A percentile compares a stretch with the other conserved stretches of the same genome.
Conservation (phyloP, 805 yeast species). For the Teunomyces panamensis region DNA sequence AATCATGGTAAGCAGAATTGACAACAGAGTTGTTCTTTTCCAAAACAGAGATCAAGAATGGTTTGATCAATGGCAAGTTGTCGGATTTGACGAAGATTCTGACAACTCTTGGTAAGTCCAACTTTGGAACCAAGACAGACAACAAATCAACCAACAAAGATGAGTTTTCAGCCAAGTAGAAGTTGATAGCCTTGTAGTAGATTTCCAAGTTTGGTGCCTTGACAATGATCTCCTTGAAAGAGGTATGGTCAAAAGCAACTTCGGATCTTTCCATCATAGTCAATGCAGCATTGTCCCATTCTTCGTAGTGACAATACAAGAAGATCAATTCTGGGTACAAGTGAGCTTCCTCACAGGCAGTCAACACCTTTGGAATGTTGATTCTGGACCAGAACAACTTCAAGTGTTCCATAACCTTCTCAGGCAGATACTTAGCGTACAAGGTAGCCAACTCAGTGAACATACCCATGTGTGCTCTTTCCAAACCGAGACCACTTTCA, state of each 20-base stretch:
- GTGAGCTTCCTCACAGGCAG: slow-evolving; percentile 91
- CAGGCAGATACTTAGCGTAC: slow-evolving; percentile 88
- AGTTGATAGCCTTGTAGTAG: slow-evolving; percentile 94
- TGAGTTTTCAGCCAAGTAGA: slow-evolving; percentile 90
- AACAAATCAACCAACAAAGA: slow-evolving; percentile 83
- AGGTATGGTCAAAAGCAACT: slow-evolving; percentile 86
- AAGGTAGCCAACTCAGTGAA: slow-evolving; percentile 92
- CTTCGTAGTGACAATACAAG: slow-evolving; percentile 96
- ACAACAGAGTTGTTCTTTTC: slow-evolving; percentile 88
- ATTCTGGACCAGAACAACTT: slow-evolving; percentile 97
- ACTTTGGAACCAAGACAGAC: slow-evolving; percentile 78
- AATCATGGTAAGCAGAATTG: slow-evolving; percentile 91
- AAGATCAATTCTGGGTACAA: slow-evolving; percentile 95
- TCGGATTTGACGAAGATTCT: slow-evolving; percentile 93
- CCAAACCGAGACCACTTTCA: slow-evolving; percentile 93
- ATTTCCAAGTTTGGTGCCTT: slow-evolving; percentile 96
- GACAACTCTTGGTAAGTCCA: slow-evolving; percentile 93
- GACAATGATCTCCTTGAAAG: slow-evolving; percentile 91
- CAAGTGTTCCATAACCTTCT: slow-evolving; percentile 91
- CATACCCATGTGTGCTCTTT: slow-evolving; percentile 99
- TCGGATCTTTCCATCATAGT: slow-evolving; percentile 95
- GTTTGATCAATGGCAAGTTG: slow-evolving; percentile 92
- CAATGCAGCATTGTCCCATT: slow-evolving; percentile 97
- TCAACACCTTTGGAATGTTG: slow-evolving; percentile 94
- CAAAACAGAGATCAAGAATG: slow-evolving; percentile 88